Percentiles rank a stretch among this genome's conserved stretches.
Evolutionary conservation across 2,329 filamentous ascomycete species (phyloP).

Genomic region (Xylaria sp.): DNA sequence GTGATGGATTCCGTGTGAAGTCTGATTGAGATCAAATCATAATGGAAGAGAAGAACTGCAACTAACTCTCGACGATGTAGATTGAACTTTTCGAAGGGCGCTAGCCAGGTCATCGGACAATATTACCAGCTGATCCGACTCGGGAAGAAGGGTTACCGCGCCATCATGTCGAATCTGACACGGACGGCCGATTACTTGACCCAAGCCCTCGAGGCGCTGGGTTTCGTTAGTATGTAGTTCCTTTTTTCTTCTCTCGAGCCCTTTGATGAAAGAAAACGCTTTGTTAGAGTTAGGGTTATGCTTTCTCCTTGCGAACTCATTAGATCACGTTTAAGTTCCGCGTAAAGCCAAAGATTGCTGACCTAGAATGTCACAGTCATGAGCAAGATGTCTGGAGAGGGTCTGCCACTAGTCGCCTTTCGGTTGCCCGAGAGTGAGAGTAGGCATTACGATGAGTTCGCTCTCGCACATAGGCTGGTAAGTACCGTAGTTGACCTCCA

Average conservation of each 20-base stretch:
- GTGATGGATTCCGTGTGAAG: too few relatives aligned
- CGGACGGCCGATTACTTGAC: constrained; percentile 89
- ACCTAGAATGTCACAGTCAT: constrained; percentile 63
- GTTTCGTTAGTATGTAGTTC: constrained; percentile 69
- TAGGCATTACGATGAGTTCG: constrained; percentile 76
- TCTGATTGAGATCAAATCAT: neutral
- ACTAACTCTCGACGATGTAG: constrained; percentile 15
- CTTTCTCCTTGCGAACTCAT: neutral
- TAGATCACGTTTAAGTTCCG: neutral
- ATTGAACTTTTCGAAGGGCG: constrained; percentile 96
- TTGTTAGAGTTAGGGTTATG: neutral
- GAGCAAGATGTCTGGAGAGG: constrained; percentile 79
- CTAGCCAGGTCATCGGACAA: constrained; percentile 93
- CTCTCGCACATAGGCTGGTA: constrained; percentile 79
- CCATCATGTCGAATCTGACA: constrained; percentile 95
- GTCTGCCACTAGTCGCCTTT: constrained; percentile 91
- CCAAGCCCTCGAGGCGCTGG: constrained; percentile 74
- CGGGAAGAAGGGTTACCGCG: constrained; percentile 88
- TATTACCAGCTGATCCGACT: constrained; percentile 98
- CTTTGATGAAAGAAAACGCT: neutral
- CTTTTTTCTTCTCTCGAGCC: neutral
- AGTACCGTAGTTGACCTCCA: neutral
- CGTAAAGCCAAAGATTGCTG: neutral
- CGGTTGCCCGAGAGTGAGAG: constrained; percentile 70
- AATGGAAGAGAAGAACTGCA: neutral